Conservation (phyloP, 805 yeast genomes). For the Lipomyces sp. region DNA sequence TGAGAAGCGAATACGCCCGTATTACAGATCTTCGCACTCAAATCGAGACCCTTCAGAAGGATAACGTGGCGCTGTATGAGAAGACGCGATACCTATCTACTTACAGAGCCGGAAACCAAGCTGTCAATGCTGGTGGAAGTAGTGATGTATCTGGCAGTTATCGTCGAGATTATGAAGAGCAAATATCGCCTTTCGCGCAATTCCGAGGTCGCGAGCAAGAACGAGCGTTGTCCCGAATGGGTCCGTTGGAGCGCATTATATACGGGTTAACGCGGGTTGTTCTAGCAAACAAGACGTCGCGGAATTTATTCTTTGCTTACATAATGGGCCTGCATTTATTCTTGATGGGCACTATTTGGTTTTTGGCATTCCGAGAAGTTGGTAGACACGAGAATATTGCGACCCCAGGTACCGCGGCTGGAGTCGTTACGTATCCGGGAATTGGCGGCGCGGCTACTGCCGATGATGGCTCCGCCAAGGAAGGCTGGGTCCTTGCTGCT, state of each 20-base stretch:
- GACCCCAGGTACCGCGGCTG: slow-evolving; percentile 8
- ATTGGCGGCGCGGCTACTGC: slow-evolving; percentile 4
- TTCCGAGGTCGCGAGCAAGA: slow-evolving; percentile 79
- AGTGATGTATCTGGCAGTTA: slow-evolving; percentile 51
- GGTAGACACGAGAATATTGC: slow-evolving; percentile 27
- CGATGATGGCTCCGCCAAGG: slow-evolving; percentile 5
- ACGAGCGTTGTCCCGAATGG: slow-evolving; percentile 69
- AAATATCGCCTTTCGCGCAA: slow-evolving; percentile 80
- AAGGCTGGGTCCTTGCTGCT: slow-evolving; percentile 12
- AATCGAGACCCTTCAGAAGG: slow-evolving; percentile 65
- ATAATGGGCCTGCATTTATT: slow-evolving; percentile 75
- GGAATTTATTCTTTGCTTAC: slow-evolving; percentile 74
- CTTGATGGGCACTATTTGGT: slow-evolving; percentile 54
- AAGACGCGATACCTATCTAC: slow-evolving; percentile 51
- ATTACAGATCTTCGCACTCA: slow-evolving; percentile 69
- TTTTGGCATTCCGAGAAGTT: slow-evolving; percentile 35
- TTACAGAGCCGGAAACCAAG: slow-evolving; percentile 30
- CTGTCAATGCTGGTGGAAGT: slow-evolving; percentile 29
- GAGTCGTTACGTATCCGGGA: not conserved
- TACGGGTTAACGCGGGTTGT: slow-evolving; percentile 72
- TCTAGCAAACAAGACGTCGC: slow-evolving; percentile 71
- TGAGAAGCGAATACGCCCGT: slow-evolving; percentile 59
- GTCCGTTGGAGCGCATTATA: slow-evolving; percentile 79
- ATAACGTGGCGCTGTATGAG: slow-evolving; percentile 80
- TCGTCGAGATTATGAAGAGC: slow-evolving; percentile 70